phyloP scores from a whole-genome alignment of 768 basidiomycete species.

The Coprinopsis marcescibilis region DNA sequence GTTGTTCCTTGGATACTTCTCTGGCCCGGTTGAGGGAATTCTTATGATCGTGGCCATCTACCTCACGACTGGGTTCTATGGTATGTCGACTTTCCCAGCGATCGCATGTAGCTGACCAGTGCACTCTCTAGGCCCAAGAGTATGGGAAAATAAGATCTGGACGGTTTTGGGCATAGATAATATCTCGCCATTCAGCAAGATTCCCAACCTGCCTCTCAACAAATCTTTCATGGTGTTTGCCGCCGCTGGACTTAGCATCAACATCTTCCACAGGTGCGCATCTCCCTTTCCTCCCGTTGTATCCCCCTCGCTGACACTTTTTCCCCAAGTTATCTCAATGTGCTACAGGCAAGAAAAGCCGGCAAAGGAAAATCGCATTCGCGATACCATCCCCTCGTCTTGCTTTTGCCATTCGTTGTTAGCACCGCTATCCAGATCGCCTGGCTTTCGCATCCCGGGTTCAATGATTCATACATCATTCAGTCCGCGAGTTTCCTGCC shows the following conservation, averaged over 20 bases:
- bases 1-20: constrained; percentile 88
- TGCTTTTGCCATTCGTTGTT: constrained; percentile 74
- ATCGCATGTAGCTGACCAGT: neutral
- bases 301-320: neutral
- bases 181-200: constrained; percentile 38
- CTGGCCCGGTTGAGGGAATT: constrained; percentile 96
- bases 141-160: constrained; percentile 75
- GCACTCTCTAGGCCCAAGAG: constrained; percentile 52
- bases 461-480: constrained; percentile 60
- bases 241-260: constrained; percentile 63
- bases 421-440: constrained; percentile 66
- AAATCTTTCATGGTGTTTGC: constrained; percentile 85
- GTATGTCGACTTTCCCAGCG: constrained; percentile 29
- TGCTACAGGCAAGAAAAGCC: constrained; percentile 51
- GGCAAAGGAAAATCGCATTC: constrained; percentile 5
- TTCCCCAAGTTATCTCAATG: constrained; percentile 65
- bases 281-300: neutral
- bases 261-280: constrained; percentile 65
- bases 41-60: constrained; percentile 78
- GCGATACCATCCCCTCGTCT: constrained; percentile 42
- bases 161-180: constrained; percentile 51
- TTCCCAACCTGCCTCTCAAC: constrained; percentile 75
- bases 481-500: constrained; percentile 76
- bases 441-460: constrained; percentile 74
- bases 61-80: constrained; percentile 69